These are phyloP conservation scores for Pseudonitzschia pungens DNA, from an alignment of 108 stramenopile species.

Conservation along the genomic window DNA sequence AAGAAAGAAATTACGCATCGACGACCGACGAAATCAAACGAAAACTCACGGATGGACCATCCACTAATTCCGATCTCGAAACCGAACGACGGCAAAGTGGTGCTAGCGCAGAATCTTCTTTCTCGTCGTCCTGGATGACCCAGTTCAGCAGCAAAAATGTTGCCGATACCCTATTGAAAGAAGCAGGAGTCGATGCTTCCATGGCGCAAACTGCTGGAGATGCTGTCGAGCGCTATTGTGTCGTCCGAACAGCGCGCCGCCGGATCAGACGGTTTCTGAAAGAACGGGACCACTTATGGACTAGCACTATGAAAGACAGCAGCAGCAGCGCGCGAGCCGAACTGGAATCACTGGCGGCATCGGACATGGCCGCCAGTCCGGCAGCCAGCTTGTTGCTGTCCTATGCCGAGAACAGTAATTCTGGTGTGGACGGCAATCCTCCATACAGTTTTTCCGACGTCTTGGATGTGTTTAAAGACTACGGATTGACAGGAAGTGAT, in stretches of 20 bases:
- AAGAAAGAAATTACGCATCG: neutral
- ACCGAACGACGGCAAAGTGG: neutral
- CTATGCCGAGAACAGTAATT: conserved; percentile 10
- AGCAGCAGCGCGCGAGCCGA: neutral
- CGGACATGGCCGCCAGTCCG: neutral
- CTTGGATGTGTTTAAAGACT: conserved; percentile 49
- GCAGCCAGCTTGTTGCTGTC: neutral
- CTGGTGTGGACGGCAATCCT: conserved; percentile 4
- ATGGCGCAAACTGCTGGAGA: conserved; percentile 52
- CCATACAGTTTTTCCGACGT: conserved; percentile 53
- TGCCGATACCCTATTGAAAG: conserved; percentile 37
- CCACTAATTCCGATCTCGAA: too few species aligned
- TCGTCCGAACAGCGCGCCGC: conserved; percentile 56
- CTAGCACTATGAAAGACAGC: neutral
- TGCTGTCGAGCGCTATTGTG: conserved; percentile 53
- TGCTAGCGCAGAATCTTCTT: neutral
- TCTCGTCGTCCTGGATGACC: conserved; percentile 38
- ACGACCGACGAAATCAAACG: conserved; percentile 4
- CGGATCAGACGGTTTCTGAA: conserved; percentile 62
- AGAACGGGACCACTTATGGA: conserved; percentile 64
- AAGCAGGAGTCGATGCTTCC: conserved; percentile 24
- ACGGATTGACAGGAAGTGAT: conserved; percentile 66
- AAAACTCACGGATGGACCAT: conserved; percentile 4
- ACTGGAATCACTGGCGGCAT: neutral
- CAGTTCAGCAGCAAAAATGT: conserved; percentile 63